These are phyloP conservation scores for Pichia sp. DNA, from an alignment of 1,139 yeast species.

Conservation along the genomic window DNA sequence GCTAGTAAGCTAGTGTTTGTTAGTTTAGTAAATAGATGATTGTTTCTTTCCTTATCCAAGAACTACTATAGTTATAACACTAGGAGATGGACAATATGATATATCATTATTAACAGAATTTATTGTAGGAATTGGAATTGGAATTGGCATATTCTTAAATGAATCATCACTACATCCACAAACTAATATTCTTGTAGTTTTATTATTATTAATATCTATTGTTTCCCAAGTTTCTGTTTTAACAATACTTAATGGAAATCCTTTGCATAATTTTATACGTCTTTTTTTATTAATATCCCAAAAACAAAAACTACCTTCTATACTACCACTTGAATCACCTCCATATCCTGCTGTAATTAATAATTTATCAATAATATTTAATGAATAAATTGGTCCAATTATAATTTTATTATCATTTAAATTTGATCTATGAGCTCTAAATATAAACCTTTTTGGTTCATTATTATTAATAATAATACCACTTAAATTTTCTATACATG, in stretches of 20 bases:
- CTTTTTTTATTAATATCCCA: conserved; percentile 71
- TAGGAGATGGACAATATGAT: too few species aligned
- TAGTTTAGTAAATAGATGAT: too few species aligned
- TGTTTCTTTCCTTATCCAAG: too few species aligned
- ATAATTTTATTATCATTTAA: conserved; percentile 34
- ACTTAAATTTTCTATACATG: conserved; percentile 7
- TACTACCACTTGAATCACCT: conserved; percentile 41
- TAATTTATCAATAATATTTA: conserved; percentile 29
- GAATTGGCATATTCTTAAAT: conserved; percentile 32
- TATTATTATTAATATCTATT: too few species aligned
- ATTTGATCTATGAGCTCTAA: conserved; percentile 67
- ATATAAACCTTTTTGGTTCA: conserved; percentile 58
- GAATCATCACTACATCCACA: conserved; percentile 46
- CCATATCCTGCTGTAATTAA: conserved; percentile 13
- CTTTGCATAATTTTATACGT: conserved; percentile 53
- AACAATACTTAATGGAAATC: conserved; percentile 33
- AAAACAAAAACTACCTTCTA: conserved; percentile 62
- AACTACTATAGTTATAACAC: too few species aligned
- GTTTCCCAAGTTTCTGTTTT: conserved; percentile 5
- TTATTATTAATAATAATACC: conserved; percentile 35
- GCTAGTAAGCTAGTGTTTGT: too few species aligned
- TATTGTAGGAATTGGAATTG: conserved; percentile 11
- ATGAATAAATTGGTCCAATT: conserved; percentile 66
- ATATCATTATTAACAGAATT: too few species aligned
- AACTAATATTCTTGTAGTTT: background rate